Percentiles rank a stretch among this genome's conserved stretches.
Evolutionary conservation across 352 stramenopile species (phyloP).

Genomic region (Pythium monospermum): DNA sequence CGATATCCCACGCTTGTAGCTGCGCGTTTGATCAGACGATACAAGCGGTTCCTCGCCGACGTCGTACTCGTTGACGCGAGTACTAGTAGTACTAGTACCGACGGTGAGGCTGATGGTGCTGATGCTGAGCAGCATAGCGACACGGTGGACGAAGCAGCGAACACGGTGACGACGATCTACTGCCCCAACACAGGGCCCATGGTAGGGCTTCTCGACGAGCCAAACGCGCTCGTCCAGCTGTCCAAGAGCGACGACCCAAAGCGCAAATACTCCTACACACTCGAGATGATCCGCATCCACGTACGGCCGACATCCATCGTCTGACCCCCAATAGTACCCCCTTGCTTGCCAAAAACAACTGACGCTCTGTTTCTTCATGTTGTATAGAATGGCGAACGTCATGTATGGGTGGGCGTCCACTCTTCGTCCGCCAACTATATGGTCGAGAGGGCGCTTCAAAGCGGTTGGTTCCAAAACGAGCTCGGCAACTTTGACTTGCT

Average conservation of each 20-base stretch:
- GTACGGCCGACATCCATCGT: no score
- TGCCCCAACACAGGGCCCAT: constrained; percentile 83
- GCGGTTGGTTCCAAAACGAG: constrained; percentile 53
- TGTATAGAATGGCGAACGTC: constrained; percentile 52
- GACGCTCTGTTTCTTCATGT: background rate
- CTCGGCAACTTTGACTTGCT: constrained; percentile 49
- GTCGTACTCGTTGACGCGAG: constrained; percentile 42
- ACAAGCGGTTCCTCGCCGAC: constrained; percentile 83
- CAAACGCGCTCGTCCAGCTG: constrained; percentile 61
- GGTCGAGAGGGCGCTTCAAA: constrained; percentile 57
- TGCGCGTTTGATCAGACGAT: constrained; percentile 55
- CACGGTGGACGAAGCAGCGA: no score
- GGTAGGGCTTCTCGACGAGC: constrained; percentile 66
- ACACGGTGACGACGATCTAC: constrained; percentile 69
- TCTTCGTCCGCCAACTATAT: constrained; percentile 75
- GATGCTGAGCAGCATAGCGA: no score
- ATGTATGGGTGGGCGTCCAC: constrained; percentile 78
- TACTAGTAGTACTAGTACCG: constrained; percentile 6
- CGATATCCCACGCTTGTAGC: constrained; percentile 49
- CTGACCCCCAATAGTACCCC: no score
- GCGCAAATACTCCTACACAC: constrained; percentile 80
- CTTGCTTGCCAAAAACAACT: no score
- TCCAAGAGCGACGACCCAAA: constrained; percentile 73
- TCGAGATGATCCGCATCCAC: constrained; percentile 81
- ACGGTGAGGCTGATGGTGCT: constrained; percentile 10